Evolutionary conservation across 2,329 filamentous ascomycete genomes (phyloP).

Genomic region (Zymoseptoria tritici): DNA sequence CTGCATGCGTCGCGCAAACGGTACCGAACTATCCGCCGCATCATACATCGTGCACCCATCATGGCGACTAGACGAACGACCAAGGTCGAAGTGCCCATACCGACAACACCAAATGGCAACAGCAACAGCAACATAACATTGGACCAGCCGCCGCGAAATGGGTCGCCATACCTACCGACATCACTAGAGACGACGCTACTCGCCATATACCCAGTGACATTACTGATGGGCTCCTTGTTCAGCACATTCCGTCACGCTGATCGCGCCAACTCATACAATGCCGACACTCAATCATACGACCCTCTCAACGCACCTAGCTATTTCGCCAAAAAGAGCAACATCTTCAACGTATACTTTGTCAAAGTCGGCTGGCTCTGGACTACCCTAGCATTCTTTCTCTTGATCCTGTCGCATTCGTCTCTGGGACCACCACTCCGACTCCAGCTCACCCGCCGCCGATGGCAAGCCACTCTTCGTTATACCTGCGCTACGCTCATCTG

Average conservation of each 20-base stretch:
- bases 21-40: background rate
- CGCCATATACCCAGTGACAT: slow-evolving; percentile 64
- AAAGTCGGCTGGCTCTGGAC: slow-evolving; percentile 95
- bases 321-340: slow-evolving; percentile 87
- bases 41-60: background rate
- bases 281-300: slow-evolving; percentile 55
- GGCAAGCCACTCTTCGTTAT: slow-evolving; percentile 62
- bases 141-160: slow-evolving; percentile 9
- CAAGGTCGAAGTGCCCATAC: slow-evolving; percentile 3
- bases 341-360: slow-evolving; percentile 89
- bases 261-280: slow-evolving; percentile 55
- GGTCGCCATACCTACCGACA: slow-evolving; percentile 60
- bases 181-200: slow-evolving; percentile 59
- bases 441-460: slow-evolving; percentile 38
- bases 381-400: slow-evolving; percentile 62
- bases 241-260: slow-evolving; percentile 71
- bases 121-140: slow-evolving; percentile 5
- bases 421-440: slow-evolving; percentile 38
- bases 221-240: slow-evolving; percentile 76
- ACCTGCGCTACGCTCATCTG: slow-evolving; percentile 66
- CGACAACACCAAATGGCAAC: slow-evolving; percentile 2
- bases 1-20: background rate
- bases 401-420: slow-evolving; percentile 61
- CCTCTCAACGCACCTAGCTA: slow-evolving; percentile 61
- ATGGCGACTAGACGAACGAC: slow-evolving; percentile 16